Conservation (phyloP, 306 rosid genomes). For the Mucuna pruriens region DNA sequence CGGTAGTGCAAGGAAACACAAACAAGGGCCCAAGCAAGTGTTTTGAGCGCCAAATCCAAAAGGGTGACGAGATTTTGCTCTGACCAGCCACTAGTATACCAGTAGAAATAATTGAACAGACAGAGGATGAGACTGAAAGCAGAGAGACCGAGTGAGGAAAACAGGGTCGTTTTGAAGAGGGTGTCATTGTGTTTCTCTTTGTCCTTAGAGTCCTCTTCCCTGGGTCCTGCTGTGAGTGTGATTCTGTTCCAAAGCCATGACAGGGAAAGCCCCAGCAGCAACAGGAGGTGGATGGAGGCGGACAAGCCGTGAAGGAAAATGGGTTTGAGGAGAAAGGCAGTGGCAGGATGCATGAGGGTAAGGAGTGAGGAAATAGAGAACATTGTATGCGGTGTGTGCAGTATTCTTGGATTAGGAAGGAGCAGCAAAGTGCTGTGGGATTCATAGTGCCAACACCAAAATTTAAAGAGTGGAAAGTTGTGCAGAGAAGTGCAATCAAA, state of each 20-base stretch:
- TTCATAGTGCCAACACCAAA: too few species aligned
- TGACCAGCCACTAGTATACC: constrained; percentile 44
- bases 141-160: constrained; percentile 42
- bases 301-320: constrained; percentile 43
- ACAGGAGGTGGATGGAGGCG: constrained; percentile 27
- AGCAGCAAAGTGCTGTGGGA: too few species aligned
- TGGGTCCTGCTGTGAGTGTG: too few species aligned
- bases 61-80: constrained; percentile 46
- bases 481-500: too few species aligned
- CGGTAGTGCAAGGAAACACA: constrained; percentile 29
- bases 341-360: not conserved
- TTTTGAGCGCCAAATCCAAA: constrained; percentile 45
- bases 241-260: constrained; percentile 35
- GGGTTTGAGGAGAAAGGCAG: constrained; percentile 41
- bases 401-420: too few species aligned
- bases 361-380: not conserved
- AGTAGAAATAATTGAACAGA: constrained; percentile 34
- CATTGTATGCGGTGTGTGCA: too few species aligned
- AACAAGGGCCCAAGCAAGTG: constrained; percentile 46
- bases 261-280: constrained; percentile 27
- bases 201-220: constrained; percentile 33
- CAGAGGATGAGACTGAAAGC: constrained; percentile 36
- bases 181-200: constrained; percentile 4
- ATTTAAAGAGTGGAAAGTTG: too few species aligned
- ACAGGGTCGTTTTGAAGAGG: constrained; percentile 8